A percentile compares a stretch with the other conserved stretches of the same genome.
Conservation (phyloP, 2,329 filamentous ascomycete genomes). For the Fragosphaeria purpurea region DNA sequence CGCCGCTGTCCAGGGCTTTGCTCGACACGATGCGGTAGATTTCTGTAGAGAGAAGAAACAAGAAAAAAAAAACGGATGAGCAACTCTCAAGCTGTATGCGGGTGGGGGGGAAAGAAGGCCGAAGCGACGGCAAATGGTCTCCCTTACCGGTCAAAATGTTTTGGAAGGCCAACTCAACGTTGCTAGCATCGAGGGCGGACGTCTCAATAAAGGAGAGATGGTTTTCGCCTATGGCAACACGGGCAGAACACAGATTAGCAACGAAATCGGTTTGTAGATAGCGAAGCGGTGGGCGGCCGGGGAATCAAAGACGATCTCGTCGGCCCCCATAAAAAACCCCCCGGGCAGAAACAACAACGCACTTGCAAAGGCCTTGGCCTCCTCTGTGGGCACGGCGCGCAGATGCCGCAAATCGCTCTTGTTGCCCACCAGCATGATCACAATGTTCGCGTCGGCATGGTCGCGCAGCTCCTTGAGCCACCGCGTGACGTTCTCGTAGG, state of each 20-base stretch:
- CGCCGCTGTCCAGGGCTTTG: constrained; percentile 89
- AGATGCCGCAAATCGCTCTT: constrained; percentile 99
- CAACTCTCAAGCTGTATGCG: neutral
- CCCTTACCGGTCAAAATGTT: constrained; percentile 88
- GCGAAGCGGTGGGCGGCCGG: neutral
- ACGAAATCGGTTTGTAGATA: neutral
- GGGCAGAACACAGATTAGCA: too few relatives aligned
- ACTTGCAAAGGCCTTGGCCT: constrained; percentile 98
- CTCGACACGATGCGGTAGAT: constrained; percentile 99
- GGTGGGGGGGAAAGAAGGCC: neutral
- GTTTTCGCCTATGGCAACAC: constrained; percentile 65
- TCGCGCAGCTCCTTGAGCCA: constrained; percentile 98
- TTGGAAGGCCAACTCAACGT: constrained; percentile 98
- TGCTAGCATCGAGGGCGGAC: constrained; percentile 95
- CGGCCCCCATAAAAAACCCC: too few relatives aligned
- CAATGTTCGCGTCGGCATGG: constrained; percentile 96
- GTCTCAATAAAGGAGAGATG: constrained; percentile 99
- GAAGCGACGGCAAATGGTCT: neutral
- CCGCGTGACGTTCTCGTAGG: constrained; percentile 96
- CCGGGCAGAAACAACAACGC: constrained; percentile 18
- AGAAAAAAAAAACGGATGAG: neutral
- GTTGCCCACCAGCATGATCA: constrained; percentile 99
- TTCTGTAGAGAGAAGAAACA: constrained; percentile 46
- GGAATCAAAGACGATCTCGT: too few relatives aligned
- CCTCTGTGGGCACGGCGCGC: constrained; percentile 91